Evolutionary conservation across 768 basidiomycete species (phyloP).

Genomic region (Mycena galopus): DNA sequence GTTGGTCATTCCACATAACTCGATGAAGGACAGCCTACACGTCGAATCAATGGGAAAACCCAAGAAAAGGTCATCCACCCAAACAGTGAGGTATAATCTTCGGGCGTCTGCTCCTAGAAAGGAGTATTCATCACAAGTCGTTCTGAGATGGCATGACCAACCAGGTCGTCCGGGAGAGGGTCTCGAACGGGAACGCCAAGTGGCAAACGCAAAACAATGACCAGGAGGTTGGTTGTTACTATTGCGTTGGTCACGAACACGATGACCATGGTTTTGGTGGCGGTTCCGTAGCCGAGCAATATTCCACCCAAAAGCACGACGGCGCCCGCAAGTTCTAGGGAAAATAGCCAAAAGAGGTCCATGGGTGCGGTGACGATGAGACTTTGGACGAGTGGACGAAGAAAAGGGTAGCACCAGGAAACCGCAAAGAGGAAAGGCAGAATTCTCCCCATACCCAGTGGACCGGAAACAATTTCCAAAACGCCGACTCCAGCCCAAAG

Average conservation of each 20-base stretch:
- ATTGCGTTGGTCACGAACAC: neutral
- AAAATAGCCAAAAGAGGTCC: neutral
- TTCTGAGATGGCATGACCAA: neutral
- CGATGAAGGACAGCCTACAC: slow-evolving; percentile 46
- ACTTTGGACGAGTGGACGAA: neutral
- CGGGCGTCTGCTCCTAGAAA: slow-evolving; percentile 53
- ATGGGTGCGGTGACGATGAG: neutral
- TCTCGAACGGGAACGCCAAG: neutral
- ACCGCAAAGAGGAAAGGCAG: neutral
- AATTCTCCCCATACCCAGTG: neutral
- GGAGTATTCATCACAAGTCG: neutral
- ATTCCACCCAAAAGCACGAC: neutral
- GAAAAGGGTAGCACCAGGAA: neutral
- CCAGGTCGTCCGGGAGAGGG: neutral
- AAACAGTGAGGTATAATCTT: slow-evolving; percentile 81
- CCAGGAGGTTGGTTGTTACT: neutral
- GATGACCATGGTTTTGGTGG: neutral
- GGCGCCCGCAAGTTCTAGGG: neutral
- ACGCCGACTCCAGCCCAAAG: slow-evolving; percentile 1
- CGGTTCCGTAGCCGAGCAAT: neutral
- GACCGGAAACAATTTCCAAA: neutral
- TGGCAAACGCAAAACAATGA: slow-evolving; percentile 1
- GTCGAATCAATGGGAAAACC: slow-evolving; percentile 73
- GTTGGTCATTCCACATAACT: neutral
- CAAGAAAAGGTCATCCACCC: slow-evolving; percentile 81